These are phyloP conservation scores for Ogataea pilisensis DNA, from an alignment of 805 yeast genomes.

Conservation along the genomic window DNA sequence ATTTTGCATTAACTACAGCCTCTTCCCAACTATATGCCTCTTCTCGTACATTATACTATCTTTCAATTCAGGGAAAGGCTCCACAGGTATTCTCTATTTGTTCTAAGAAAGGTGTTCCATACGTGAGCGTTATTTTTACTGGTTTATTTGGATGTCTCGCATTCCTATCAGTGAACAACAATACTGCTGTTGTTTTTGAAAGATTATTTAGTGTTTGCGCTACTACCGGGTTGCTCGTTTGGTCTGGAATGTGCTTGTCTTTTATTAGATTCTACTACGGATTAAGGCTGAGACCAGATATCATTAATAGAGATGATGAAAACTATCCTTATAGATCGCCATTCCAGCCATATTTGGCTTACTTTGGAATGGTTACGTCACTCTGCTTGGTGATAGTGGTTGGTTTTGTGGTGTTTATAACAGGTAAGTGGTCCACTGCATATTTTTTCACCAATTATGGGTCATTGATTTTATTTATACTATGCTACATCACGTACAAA, in stretches of 20 bases:
- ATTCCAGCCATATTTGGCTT: constrained; percentile 52
- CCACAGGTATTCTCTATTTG: constrained; percentile 60
- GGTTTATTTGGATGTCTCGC: constrained; percentile 59
- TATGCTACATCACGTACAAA: constrained; percentile 48
- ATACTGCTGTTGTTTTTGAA: constrained; percentile 61
- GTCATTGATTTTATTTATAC: constrained; percentile 40
- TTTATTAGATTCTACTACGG: constrained; percentile 53
- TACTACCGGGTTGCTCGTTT: constrained; percentile 71
- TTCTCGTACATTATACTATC: constrained; percentile 52
- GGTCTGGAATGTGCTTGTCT: constrained; percentile 65
- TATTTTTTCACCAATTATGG: constrained; percentile 55
- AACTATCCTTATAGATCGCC: constrained; percentile 54
- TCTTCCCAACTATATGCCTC: constrained; percentile 57
- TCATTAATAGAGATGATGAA: constrained; percentile 48
- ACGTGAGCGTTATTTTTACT: constrained; percentile 61
- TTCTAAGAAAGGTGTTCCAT: constrained; percentile 66
- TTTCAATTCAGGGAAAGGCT: constrained; percentile 53
- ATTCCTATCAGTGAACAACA: constrained; percentile 52
- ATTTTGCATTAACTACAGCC: constrained; percentile 55
- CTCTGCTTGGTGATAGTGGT: constrained; percentile 38
- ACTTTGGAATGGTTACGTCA: constrained; percentile 43
- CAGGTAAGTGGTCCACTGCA: constrained; percentile 44
- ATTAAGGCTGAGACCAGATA: constrained; percentile 50
- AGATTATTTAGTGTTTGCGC: constrained; percentile 65
- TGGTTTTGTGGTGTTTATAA: constrained; percentile 50